These are phyloP conservation scores for Cicer yamashitae DNA, from an alignment of 306 rosid species.

Conservation along the genomic window DNA sequence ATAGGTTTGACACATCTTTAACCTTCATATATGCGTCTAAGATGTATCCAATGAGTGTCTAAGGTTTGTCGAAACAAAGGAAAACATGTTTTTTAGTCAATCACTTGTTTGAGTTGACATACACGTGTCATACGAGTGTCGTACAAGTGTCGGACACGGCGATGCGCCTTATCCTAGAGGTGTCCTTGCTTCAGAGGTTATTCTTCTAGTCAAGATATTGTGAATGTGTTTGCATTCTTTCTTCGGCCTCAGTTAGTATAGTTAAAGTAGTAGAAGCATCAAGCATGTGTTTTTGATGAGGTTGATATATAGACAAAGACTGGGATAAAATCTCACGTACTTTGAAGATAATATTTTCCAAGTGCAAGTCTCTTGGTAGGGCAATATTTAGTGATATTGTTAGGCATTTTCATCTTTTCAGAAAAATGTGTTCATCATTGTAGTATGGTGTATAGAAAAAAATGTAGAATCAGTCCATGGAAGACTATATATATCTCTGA, in stretches of 20 bases:
- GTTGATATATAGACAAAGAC: conserved; percentile 28
- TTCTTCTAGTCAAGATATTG: conserved; percentile 28
- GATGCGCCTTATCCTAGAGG: too few species aligned
- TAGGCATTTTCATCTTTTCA: conserved; percentile 31
- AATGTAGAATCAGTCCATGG: conserved; percentile 34
- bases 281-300: conserved; percentile 15
- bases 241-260: conserved; percentile 22
- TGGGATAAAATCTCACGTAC: neutral
- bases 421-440: conserved; percentile 11
- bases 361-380: conserved; percentile 25
- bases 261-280: conserved; percentile 21
- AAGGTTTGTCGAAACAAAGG: too few species aligned
- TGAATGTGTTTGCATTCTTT: conserved; percentile 18
- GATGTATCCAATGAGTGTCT: too few species aligned
- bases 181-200: neutral
- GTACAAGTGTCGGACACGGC: too few species aligned
- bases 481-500: conserved; percentile 11
- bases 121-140: too few species aligned
- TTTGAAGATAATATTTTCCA: conserved; percentile 29
- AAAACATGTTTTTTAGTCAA: too few species aligned
- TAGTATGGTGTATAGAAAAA: neutral
- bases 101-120: too few species aligned
- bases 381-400: conserved; percentile 17
- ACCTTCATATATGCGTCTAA: too few species aligned
- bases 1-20: too few species aligned